Conservation (phyloP, 805 yeast genomes). For the Ogataea kodamae region DNA sequence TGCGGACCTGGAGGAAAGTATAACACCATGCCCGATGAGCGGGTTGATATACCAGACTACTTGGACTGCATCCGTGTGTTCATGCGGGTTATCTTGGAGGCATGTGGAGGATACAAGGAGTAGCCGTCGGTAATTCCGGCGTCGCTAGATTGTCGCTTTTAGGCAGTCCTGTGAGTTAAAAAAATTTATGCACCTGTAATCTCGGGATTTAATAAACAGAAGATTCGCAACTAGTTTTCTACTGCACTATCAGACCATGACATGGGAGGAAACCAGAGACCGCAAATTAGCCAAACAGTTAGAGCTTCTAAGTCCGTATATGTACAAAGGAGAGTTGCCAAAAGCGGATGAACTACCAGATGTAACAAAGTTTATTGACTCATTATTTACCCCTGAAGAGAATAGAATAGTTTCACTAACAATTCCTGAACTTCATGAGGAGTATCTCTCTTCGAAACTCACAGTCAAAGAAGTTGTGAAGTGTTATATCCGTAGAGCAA, state of each 20-base stretch:
- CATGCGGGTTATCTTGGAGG: slow-evolving; percentile 22
- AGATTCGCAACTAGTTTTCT: too few species aligned
- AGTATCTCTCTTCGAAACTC: slow-evolving; percentile 29
- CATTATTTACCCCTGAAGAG: slow-evolving; percentile 32
- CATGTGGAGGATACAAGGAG: slow-evolving; percentile 24
- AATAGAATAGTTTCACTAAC: slow-evolving; percentile 36
- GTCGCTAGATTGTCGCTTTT: too few species aligned
- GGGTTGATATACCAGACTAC: slow-evolving; percentile 24
- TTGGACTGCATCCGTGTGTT: slow-evolving; percentile 24
- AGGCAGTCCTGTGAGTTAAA: too few species aligned
- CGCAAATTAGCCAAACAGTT: slow-evolving; percentile 3
- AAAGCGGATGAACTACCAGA: slow-evolving; percentile 6
- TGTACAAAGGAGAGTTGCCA: slow-evolving; percentile 3
- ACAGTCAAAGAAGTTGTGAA: slow-evolving; percentile 43
- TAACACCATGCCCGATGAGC: slow-evolving; percentile 28
- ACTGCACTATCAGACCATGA: too few species aligned
- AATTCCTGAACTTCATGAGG: slow-evolving; percentile 4
- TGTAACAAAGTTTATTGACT: slow-evolving; percentile 22
- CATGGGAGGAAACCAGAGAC: slow-evolving; percentile 8
- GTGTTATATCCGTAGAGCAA: slow-evolving; percentile 57
- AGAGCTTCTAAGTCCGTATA: slow-evolving; percentile 1
- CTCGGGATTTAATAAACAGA: too few species aligned
- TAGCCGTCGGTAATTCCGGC: too few species aligned
- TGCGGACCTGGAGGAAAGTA: slow-evolving; percentile 29
- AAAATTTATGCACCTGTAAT: slow-evolving; percentile 2